Conservation (phyloP, 1,139 yeast species). For the Geotrichum australiense region DNA sequence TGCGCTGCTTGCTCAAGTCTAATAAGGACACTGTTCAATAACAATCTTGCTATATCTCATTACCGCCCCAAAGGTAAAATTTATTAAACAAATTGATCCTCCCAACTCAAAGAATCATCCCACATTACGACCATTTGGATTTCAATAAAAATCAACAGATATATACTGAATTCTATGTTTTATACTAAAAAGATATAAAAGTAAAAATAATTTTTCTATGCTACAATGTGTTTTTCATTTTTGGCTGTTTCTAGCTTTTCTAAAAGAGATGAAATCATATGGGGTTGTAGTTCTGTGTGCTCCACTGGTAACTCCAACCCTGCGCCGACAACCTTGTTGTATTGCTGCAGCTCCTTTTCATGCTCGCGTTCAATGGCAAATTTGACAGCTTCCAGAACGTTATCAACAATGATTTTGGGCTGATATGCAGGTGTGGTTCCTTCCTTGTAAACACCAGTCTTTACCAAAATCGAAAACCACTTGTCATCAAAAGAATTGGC, state of each 20-base stretch:
- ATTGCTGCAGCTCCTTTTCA: constrained; percentile 47
- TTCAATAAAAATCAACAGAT: too few species aligned
- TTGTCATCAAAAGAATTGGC: constrained; percentile 79
- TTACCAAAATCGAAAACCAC: constrained; percentile 78
- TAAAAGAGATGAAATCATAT: constrained; percentile 11
- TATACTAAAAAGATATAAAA: too few species aligned
- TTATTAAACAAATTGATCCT: too few species aligned
- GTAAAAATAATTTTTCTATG: not conserved
- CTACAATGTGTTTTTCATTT: not conserved
- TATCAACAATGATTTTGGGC: constrained; percentile 65
- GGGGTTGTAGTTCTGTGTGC: constrained; percentile 16
- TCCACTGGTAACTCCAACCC: constrained; percentile 14
- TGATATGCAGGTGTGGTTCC: constrained; percentile 72
- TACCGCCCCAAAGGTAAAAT: too few species aligned
- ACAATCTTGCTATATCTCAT: too few species aligned
- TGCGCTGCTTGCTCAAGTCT: too few species aligned
- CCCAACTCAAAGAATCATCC: too few species aligned
- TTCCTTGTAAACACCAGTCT: constrained; percentile 80
- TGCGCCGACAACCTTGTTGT: constrained; percentile 19
- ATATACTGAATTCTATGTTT: too few species aligned
- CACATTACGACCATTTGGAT: too few species aligned
- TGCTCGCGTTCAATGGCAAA: constrained; percentile 81
- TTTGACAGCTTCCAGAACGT: constrained; percentile 74
- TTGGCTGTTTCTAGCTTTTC: constrained; percentile 6
- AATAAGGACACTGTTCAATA: too few species aligned